Percentiles rank a stretch among this genome's conserved stretches.
Evolutionary conservation across 805 yeast species (phyloP).

Genomic region (Lipomyces yamadae): DNA sequence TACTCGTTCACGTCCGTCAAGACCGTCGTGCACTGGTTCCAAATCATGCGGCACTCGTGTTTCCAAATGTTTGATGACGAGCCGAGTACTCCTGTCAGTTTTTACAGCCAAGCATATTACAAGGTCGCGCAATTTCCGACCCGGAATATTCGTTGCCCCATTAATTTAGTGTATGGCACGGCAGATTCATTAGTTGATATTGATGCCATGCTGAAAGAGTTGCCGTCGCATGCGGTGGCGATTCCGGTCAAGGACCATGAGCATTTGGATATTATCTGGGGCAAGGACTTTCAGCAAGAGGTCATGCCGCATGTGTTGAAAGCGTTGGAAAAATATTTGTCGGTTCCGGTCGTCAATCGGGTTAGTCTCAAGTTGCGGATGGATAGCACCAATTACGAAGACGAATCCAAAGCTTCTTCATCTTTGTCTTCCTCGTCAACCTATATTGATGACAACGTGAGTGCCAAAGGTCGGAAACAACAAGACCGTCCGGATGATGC

Average conservation of each 20-base stretch:
- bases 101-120: slow-evolving; percentile 49
- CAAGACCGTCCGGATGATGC: neutral
- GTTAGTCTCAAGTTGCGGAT: neutral
- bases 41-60: slow-evolving; percentile 72
- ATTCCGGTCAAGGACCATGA: slow-evolving; percentile 73
- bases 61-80: slow-evolving; percentile 91
- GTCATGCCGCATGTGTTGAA: slow-evolving; percentile 48
- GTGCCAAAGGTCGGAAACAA: neutral
- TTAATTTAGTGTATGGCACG: slow-evolving; percentile 78
- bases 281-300: slow-evolving; percentile 59
- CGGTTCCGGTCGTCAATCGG: neutral
- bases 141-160: slow-evolving; percentile 68
- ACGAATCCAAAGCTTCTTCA: neutral
- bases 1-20: slow-evolving; percentile 92
- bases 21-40: slow-evolving; percentile 95
- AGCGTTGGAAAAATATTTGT: slow-evolving; percentile 13
- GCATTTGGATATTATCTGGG: slow-evolving; percentile 92
- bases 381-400: neutral
- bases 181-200: slow-evolving; percentile 87
- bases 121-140: slow-evolving; percentile 68
- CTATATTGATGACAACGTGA: neutral
- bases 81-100: slow-evolving; percentile 40
- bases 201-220: slow-evolving; percentile 66
- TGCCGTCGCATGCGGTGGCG: slow-evolving; percentile 58
- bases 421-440: slow-evolving; percentile 1